Evolutionary conservation across 2,329 filamentous ascomycete genomes (phyloP).

Genomic region (Arthrocladium fulminans): DNA sequence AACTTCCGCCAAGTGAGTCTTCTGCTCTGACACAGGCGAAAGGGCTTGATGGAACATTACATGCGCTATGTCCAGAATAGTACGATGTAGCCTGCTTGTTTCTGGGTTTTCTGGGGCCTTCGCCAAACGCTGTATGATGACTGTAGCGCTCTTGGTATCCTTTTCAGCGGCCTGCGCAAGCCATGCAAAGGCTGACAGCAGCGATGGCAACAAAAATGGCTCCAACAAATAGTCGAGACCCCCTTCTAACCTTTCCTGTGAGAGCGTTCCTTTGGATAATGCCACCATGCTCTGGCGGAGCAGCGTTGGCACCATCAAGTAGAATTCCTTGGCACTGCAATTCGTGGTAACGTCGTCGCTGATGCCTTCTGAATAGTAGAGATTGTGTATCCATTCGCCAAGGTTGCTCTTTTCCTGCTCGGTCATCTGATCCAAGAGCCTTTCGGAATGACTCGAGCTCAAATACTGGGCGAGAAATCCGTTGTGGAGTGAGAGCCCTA

Average conservation of each 20-base stretch:
- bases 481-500: slow-evolving; percentile 42
- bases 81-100: slow-evolving; percentile 51
- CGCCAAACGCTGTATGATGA: slow-evolving; percentile 48
- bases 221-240: slow-evolving; percentile 57
- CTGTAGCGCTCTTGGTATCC: slow-evolving; percentile 45
- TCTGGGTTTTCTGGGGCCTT: slow-evolving; percentile 52
- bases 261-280: slow-evolving; percentile 46
- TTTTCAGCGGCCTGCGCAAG: slow-evolving; percentile 34
- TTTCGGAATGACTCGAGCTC: slow-evolving; percentile 37
- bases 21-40: slow-evolving; percentile 25
- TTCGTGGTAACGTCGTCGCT: slow-evolving; percentile 56
- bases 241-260: slow-evolving; percentile 50
- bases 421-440: slow-evolving; percentile 43
- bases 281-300: slow-evolving; percentile 54
- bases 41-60: slow-evolving; percentile 42
- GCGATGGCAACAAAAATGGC: slow-evolving; percentile 53
- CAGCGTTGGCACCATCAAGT: slow-evolving; percentile 52
- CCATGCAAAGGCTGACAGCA: slow-evolving; percentile 52
- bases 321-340: slow-evolving; percentile 57
- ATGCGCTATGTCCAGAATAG: slow-evolving; percentile 50
- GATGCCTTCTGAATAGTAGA: slow-evolving; percentile 55
- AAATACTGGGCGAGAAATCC: slow-evolving; percentile 51
- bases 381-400: slow-evolving; percentile 50
- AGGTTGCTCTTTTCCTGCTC: slow-evolving; percentile 51
- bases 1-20: slow-evolving; percentile 40